Evolutionary conservation across 2,329 filamentous ascomycete species (phyloP), one percentile per base, ranked within the genome.

Genomic region (Aspergillus sp.): DNA sequence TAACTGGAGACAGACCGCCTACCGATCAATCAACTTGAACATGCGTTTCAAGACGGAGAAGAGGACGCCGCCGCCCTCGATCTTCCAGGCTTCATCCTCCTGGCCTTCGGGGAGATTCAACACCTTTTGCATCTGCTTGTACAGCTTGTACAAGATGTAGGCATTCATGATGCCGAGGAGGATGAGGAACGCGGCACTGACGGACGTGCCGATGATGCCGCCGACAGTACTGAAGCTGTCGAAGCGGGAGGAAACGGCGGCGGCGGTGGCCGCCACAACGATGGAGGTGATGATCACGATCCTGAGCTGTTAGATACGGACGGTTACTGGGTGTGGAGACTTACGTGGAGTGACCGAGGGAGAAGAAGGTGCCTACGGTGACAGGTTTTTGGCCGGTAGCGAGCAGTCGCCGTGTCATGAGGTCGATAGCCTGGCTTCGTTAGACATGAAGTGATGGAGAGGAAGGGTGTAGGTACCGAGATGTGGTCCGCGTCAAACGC

Each of bases 401-500:
- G 34, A 97, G 85, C 20, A 97, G 83, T 5, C 93, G 86, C 3
- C 94, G 83, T 1, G 94, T 97, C 87, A 95, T 96, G 34, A 97
- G 82, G 72, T 97, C 93, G 64, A 97, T 99, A 58, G 92, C 93
- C 63, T 80, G 19, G n/a, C 2, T 48, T 48, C 11, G 14, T 13
- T 20, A 32, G 41, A 20, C 49, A 42, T 46, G 47, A 40, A 2
- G 5, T 16, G 1, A 46, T 19, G 29, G 14, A 14, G 32, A 19
- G 34, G 13, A 4, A n/a, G 16, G 20, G 14, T 3, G n/a, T 10
- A 52, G 64, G 38, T 70, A 81, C 78, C 38, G 84, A 85, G 58
- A 89, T 89, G 67, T 97, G 94, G 72, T 97, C 93, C n/a, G 93
- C 94, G 66, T 97, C 94, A 42, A 97, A 84, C n/a, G 93, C 93